A percentile compares a stretch with the other conserved stretches of the same genome.
phyloP scores from a whole-genome alignment of 352 stramenopile species.

The Blastocystis sp. region DNA sequence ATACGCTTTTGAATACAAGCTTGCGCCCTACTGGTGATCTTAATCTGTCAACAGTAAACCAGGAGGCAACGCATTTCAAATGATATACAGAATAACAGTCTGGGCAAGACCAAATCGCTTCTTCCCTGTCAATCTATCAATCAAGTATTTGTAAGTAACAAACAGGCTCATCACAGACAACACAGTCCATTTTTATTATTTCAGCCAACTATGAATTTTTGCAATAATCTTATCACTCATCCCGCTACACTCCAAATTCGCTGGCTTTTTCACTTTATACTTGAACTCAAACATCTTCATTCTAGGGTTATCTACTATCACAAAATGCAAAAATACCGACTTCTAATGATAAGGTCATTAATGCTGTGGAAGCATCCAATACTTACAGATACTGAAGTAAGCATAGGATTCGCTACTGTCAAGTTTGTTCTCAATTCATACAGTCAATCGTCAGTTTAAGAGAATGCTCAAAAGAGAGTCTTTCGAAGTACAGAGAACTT shows the following conservation, averaged over 20 bases:
- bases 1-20: constrained; percentile 44
- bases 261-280: neutral
- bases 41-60: neutral
- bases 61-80: constrained; percentile 45
- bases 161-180: neutral
- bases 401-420: neutral
- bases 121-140: neutral
- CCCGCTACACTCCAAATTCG: neutral
- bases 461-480: neutral
- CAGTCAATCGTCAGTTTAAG: neutral
- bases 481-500: neutral
- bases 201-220: neutral
- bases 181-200: constrained; percentile 15
- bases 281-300: neutral
- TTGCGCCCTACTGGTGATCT: constrained; percentile 13
- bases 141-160: neutral
- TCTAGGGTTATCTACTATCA: neutral
- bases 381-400: neutral
- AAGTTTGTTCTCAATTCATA: neutral
- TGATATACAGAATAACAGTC: constrained; percentile 37
- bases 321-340: neutral
- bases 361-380: neutral
- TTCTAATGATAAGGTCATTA: neutral
- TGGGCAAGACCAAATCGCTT: constrained; percentile 38
- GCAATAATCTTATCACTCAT: neutral